Evolutionary conservation across 169 alveolate genomes (phyloP).

Genomic region (Cryptosporidium sp.): DNA sequence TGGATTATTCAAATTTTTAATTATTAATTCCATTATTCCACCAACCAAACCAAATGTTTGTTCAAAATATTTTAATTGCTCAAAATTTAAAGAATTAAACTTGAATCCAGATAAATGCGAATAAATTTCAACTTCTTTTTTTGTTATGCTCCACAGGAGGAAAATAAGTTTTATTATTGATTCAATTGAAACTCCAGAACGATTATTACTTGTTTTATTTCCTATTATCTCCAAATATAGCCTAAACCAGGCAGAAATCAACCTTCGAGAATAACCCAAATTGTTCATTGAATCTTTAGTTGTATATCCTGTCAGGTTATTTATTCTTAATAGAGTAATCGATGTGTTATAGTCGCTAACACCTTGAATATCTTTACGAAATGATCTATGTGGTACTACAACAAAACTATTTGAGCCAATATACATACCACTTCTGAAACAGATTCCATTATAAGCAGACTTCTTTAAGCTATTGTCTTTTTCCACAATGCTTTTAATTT

Average conservation of each 20-base stretch:
- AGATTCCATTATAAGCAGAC: neutral
- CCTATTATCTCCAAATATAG: slow-evolving; percentile 39
- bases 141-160: slow-evolving; percentile 29
- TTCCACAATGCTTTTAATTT: slow-evolving; percentile 10
- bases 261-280: neutral
- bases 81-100: neutral
- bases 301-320: neutral
- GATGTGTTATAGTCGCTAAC: slow-evolving; percentile 25
- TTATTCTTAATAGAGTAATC: slow-evolving; percentile 27
- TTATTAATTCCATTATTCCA: slow-evolving; percentile 19
- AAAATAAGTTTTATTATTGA: slow-evolving; percentile 13
- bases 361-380: neutral
- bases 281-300: neutral
- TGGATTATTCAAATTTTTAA: neutral
- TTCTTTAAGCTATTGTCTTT: neutral
- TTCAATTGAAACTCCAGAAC: neutral
- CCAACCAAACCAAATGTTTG: slow-evolving; percentile 29
- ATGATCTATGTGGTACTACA: slow-evolving; percentile 44
- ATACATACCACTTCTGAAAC: slow-evolving; percentile 62
- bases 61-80: slow-evolving; percentile 12
- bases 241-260: slow-evolving; percentile 43
- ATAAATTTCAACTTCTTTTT: slow-evolving; percentile 15
- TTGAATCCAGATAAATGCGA: neutral
- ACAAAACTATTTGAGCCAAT: slow-evolving; percentile 42
- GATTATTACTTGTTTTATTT: neutral